Conservation (phyloP, 306 rosid species). For the Medicago ruthenica region DNA sequence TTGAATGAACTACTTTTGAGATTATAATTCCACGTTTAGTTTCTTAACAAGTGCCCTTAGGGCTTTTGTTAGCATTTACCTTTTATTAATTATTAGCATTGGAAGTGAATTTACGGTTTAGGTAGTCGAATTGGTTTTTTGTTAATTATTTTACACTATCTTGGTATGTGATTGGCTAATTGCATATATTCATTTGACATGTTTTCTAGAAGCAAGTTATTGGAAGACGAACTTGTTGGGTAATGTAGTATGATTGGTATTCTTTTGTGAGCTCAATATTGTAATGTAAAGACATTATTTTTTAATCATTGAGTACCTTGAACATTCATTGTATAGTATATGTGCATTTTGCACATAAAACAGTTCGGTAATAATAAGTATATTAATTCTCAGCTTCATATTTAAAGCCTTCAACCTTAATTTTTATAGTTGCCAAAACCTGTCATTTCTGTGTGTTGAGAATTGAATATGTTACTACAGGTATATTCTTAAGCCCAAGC, state of each 20-base stretch:
- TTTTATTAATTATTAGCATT: neutral
- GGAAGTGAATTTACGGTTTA: slow-evolving; percentile 8
- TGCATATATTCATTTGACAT: slow-evolving; percentile 12
- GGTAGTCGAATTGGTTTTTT: slow-evolving; percentile 9
- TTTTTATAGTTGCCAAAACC: slow-evolving; percentile 9
- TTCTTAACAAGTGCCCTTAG: too few species aligned
- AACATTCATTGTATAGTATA: slow-evolving; percentile 5
- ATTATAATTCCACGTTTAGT: too few species aligned
- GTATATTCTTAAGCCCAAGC: slow-evolving; percentile 14
- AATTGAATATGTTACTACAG: slow-evolving; percentile 1
- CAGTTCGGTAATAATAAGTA: slow-evolving; percentile 1
- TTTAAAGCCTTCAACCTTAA: neutral
- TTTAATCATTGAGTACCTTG: slow-evolving; percentile 23
- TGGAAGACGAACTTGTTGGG: slow-evolving; percentile 17
- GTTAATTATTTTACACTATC: slow-evolving; percentile 9
- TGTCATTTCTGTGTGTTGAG: slow-evolving; percentile 6
- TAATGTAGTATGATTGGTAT: neutral
- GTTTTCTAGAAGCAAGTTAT: neutral
- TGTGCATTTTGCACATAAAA: neutral
- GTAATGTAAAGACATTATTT: neutral
- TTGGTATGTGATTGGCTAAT: neutral
- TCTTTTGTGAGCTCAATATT: slow-evolving; percentile 17
- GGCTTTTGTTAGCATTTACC: too few species aligned
- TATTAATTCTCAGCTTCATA: slow-evolving; percentile 1
- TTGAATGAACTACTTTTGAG: too few species aligned